phyloP scores from a whole-genome alignment of 1,284 basidiomycete species.

The Ustilago vetiveriae region DNA sequence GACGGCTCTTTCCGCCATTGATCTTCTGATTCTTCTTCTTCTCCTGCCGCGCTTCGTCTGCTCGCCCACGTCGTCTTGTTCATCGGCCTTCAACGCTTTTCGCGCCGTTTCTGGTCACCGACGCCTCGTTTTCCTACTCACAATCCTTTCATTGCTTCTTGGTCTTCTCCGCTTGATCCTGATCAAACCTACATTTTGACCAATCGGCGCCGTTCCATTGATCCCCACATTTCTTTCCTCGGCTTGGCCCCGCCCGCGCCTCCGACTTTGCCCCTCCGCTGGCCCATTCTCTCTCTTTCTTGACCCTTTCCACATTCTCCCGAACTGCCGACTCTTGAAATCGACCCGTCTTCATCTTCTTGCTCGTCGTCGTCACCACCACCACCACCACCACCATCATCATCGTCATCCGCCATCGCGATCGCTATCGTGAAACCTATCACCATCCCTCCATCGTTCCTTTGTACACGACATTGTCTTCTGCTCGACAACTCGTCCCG shows the following conservation, averaged over 20 bases:
- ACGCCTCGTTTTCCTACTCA: too few species aligned
- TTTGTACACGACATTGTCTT: too few species aligned
- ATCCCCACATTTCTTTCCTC: constrained; percentile 14
- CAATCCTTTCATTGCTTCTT: too few species aligned
- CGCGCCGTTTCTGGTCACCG: too few species aligned
- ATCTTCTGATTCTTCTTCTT: constrained; percentile 6
- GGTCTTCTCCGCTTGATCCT: constrained; percentile 1
- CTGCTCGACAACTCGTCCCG: too few species aligned
- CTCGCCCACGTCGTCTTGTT: too few species aligned
- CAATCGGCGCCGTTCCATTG: constrained; percentile 25
- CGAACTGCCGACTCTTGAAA: constrained; percentile 6
- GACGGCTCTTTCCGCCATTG: constrained; percentile 30
- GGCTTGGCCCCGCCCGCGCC: background rate
- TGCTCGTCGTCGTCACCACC: background rate
- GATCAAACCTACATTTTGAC: background rate
- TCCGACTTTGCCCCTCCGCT: constrained; percentile 8
- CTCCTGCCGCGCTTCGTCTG: too few species aligned
- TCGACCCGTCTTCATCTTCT: background rate
- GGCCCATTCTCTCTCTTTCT: background rate
- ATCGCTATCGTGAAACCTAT: too few species aligned
- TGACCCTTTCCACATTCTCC: constrained; percentile 1
- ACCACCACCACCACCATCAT: background rate
- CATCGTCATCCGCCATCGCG: background rate
- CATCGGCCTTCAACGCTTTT: constrained; percentile 2
- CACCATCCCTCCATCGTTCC: background rate